Base-by-base conservation (phyloP, 1,139 yeast genomes). In the Yarrowia galli region DNA sequence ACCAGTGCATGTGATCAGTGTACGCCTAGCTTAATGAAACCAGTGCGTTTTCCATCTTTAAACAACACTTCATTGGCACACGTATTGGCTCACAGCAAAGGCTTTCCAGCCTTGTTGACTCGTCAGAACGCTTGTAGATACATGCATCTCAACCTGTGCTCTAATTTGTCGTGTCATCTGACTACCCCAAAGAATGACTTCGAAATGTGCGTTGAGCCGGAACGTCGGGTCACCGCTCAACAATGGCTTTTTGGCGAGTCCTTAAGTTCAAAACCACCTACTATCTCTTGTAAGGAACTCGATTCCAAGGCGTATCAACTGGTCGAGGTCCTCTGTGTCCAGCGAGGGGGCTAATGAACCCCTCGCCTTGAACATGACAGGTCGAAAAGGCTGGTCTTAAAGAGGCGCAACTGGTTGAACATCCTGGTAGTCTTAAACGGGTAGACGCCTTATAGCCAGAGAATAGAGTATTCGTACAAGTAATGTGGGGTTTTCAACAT, bases 21-120 rank as follows among this genome's bases (percentile, higher is more conserved):
- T n/a, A n/a, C n/a, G n/a, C n/a, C n/a, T n/a, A n/a, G 8, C 25
- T 9, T 15, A 13, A 18, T 10, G 6, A 32, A 9, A 15, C n/a
- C 56, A 3, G 56, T 32, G 40, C 56, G 25, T 49, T 49, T 49
- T 49, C 35, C 56, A 13, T 49, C 56, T 49, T 32, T 49, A 49
- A 9, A 12, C n/a, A 10, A 22, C n/a, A 18, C 12, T n/a, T 18
- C 16, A 49, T 49, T 49, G 54, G 54, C 13, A 49, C 40, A 32
- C 56, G 40, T 49, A 28, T 28, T 28, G 32, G 32, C 32, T 28
- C n/a, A 28, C 32, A 32, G 16, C 25, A 18, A 28, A n/a, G 51
- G 22, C 35, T 46, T 36, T 13, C 51, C 18, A 7, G 23, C 6
- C 6, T 48, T 10, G 16, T 3, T 9, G 16, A 8, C 6, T 18